Evolutionary conservation across 441 rosid genomes (phyloP), one percentile per base, ranked within the genome.

Genomic region (Caryocar brasiliense): DNA sequence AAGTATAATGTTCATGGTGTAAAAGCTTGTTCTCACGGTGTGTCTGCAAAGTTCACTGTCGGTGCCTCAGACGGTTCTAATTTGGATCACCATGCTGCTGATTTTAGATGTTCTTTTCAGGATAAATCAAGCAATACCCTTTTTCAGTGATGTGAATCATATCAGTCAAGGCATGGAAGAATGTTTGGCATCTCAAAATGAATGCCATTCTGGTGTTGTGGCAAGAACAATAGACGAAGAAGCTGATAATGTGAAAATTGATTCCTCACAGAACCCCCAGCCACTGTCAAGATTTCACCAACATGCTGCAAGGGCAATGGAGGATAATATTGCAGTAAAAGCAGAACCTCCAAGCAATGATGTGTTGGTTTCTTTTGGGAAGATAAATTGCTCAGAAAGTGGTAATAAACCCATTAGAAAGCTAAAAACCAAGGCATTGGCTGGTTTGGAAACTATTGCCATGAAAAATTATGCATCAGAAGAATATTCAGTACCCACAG

Each of bases 351-450:
- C 58, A 40, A 33, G 41, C 40, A n/a, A 15, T 33, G 14, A 40
- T 18, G 33, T 35, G 13, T 40, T 28, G 41, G 40, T 33, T 39
- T 58, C 54, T 45, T 56, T 30, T 52, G 53, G n/a, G 44, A 53
- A 32, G 45, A 42, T 47, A 24, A 21, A 15, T 27, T 37, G 29
- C 44, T 23, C 46, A 5, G 47, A 37, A 42, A 41, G 47, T 23
- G 24, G 35, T 29, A 30, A 18, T 8, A 37, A 33, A 28, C 3
- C 18, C 30, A 11, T 3, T 23, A 29, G 34, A 29, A 51, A 38
- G 21, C 49, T 39, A 33, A 60, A 19, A 19, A 37, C 30, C 13
- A 28, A 29, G 34, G 54, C 13, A 13, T 52, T 61, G 24, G 36
- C 54, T 35, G 28, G 43, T 54, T 38, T 49, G 11, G 55, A 50